Base-by-base conservation (phyloP, 139 green algal species). In the Zygnema circumcarinatum region DNA sequence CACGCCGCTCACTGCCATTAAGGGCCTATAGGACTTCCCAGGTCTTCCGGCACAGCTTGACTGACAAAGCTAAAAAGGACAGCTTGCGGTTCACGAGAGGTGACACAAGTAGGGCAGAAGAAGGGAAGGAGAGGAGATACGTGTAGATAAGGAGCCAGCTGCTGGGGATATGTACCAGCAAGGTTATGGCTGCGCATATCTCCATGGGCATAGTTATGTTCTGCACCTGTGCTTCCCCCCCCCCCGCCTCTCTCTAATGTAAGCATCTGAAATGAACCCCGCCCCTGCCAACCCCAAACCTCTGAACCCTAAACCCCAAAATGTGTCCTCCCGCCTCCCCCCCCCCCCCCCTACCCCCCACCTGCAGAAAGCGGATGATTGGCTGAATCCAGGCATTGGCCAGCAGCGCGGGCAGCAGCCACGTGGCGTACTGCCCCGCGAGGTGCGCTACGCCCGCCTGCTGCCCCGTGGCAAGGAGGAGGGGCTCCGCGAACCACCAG, bases 91-190 rank as follows among this genome's bases (percentile, higher is more conserved):
- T n/a, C n/a, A n/a, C n/a, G n/a, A n/a, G n/a, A n/a, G n/a, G n/a
- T n/a, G n/a, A n/a, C n/a, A n/a, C n/a, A n/a, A n/a, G n/a, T n/a
- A n/a, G n/a, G n/a, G n/a, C n/a, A n/a, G n/a, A n/a, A n/a, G n/a
- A n/a, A n/a, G n/a, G n/a, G 80, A 85, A 86, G n/a, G 62, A 54
- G n/a, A 86, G 80, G 25, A 54, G 62, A 25, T 67, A 25, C 67
- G 62, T 29, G 67, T 74, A 86, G 80, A 86, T 86, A 38, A 86
- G 69, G n/a, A 86, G 29, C 29, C 83, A 86, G 11, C 33, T 86
- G 7, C 22, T 25, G 7, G 80, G 80, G n/a, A 86, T 11, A 67
- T 86, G 80, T 21, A 86, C 7, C 16, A 47, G 16, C 16, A 86
- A 67, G 36, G 69, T 42, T 25, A 86, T 22, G 67, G 29, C 21